Conservation (phyloP, 1,284 basidiomycete genomes). For the Cryptococcus amylolentus region DNA sequence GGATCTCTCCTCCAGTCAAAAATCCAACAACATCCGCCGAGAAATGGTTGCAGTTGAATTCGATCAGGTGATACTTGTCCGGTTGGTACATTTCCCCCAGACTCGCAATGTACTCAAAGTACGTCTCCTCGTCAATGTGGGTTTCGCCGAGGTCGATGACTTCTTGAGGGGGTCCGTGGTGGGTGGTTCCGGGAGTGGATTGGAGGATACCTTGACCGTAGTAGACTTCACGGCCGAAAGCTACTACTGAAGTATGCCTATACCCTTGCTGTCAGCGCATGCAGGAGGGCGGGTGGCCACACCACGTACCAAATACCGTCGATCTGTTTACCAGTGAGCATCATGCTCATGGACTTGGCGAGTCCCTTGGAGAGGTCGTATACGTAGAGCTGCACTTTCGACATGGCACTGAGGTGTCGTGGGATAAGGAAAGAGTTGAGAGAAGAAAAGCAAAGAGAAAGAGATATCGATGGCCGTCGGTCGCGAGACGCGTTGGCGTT, state of each 20-base stretch:
- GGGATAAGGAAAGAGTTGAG: background rate
- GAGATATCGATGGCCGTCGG: background rate
- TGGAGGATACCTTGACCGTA: conserved; percentile 78
- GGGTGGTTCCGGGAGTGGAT: conserved; percentile 68
- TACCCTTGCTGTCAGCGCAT: background rate
- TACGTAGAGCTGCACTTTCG: conserved; percentile 70
- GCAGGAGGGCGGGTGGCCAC: background rate
- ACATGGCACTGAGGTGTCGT: conserved; percentile 27
- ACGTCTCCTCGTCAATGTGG: conserved; percentile 73
- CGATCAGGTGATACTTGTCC: conserved; percentile 88
- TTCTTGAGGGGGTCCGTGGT: conserved; percentile 74
- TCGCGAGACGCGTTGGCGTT: background rate
- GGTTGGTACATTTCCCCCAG: conserved; percentile 76
- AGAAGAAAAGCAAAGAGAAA: background rate
- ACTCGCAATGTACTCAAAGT: conserved; percentile 71
- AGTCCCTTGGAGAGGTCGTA: conserved; percentile 87
- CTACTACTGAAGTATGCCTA: conserved; percentile 76
- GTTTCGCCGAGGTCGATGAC: conserved; percentile 78
- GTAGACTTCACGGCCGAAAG: conserved; percentile 77
- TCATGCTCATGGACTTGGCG: conserved; percentile 67
- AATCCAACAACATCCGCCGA: conserved; percentile 82
- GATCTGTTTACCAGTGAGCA: conserved; percentile 78
- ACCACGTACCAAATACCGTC: conserved; percentile 75
- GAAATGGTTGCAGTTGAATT: conserved; percentile 73
- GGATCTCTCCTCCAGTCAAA: conserved; percentile 73